Percentiles rank a stretch among this genome's conserved stretches.
These are phyloP conservation scores for Candida parachauliodes DNA, from an alignment of 805 yeast genomes.

Conservation along the genomic window DNA sequence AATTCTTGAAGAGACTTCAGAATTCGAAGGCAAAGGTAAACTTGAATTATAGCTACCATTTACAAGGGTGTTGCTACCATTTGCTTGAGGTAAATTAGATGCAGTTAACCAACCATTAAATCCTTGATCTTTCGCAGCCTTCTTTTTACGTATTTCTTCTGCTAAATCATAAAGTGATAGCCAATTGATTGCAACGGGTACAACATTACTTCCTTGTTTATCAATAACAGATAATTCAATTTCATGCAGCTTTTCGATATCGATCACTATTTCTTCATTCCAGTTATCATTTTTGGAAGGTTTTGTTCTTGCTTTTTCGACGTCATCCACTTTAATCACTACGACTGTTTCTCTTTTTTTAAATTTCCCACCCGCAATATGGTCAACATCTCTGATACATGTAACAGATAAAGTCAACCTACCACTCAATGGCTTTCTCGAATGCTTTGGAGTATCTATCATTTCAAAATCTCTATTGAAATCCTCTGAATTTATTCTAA, in stretches of 20 bases:
- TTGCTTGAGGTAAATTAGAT: slow-evolving; percentile 39
- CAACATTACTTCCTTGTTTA: slow-evolving; percentile 49
- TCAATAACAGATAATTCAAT: slow-evolving; percentile 86
- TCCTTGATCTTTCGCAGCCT: slow-evolving; percentile 69
- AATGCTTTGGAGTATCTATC: slow-evolving; percentile 64
- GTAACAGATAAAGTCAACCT: slow-evolving; percentile 67
- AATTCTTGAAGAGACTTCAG: background rate
- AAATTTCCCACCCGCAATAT: slow-evolving; percentile 79
- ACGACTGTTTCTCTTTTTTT: slow-evolving; percentile 78
- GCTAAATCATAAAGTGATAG: slow-evolving; percentile 84
- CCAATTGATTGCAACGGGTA: slow-evolving; percentile 95
- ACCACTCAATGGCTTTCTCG: slow-evolving; percentile 84
- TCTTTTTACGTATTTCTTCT: slow-evolving; percentile 90
- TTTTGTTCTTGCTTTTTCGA: slow-evolving; percentile 71
- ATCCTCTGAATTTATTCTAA: slow-evolving; percentile 72
- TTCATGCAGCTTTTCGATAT: slow-evolving; percentile 89
- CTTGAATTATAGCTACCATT: slow-evolving; percentile 5
- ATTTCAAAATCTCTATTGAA: slow-evolving; percentile 63
- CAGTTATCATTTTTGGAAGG: slow-evolving; percentile 74
- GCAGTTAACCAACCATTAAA: slow-evolving; percentile 89
- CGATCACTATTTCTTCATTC: slow-evolving; percentile 77
- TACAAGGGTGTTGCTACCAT: slow-evolving; percentile 4
- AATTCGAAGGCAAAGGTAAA: slow-evolving; percentile 1
- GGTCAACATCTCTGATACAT: slow-evolving; percentile 86
- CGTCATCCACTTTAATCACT: slow-evolving; percentile 83